phyloP scores from a whole-genome alignment of 2,329 filamentous ascomycete genomes.

The Alternaria ethzedia region DNA sequence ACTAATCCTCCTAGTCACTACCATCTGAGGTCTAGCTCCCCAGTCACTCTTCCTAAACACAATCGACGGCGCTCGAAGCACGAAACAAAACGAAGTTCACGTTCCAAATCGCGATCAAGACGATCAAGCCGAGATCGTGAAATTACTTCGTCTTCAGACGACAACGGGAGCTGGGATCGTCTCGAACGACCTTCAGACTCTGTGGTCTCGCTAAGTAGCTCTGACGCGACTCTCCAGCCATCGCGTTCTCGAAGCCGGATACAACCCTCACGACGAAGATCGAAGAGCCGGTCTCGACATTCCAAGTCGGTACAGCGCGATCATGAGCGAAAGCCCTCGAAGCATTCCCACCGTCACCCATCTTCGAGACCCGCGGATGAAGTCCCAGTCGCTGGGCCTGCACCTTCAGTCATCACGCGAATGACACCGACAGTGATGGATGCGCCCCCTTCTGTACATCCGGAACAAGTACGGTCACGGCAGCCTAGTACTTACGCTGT shows the following conservation, averaged over 20 bases:
- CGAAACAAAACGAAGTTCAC: neutral
- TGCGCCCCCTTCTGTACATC: neutral
- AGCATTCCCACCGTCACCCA: neutral
- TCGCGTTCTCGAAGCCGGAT: constrained; percentile 13
- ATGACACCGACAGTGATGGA: constrained; percentile 10
- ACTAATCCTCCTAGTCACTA: neutral
- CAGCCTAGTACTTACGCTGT: neutral
- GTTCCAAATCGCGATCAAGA: constrained; percentile 5
- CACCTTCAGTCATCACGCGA: neutral
- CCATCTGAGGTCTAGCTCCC: neutral
- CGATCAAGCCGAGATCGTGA: neutral
- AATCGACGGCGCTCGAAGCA: neutral
- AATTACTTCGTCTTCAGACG: constrained; percentile 11
- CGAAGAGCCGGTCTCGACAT: neutral
- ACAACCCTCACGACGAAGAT: neutral
- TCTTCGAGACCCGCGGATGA: neutral
- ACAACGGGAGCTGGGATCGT: constrained; percentile 6
- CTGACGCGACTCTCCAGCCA: constrained; percentile 18
- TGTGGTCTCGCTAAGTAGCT: constrained; percentile 8
- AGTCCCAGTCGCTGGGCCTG: neutral
- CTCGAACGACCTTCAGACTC: constrained; percentile 11
- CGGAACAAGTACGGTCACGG: neutral
- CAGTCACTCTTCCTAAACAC: neutral
- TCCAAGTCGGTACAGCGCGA: neutral
- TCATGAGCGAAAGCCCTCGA: constrained; percentile 3